These are phyloP conservation scores for Claviceps sp. DNA, from an alignment of 2,329 filamentous ascomycete species.

Conservation along the genomic window DNA sequence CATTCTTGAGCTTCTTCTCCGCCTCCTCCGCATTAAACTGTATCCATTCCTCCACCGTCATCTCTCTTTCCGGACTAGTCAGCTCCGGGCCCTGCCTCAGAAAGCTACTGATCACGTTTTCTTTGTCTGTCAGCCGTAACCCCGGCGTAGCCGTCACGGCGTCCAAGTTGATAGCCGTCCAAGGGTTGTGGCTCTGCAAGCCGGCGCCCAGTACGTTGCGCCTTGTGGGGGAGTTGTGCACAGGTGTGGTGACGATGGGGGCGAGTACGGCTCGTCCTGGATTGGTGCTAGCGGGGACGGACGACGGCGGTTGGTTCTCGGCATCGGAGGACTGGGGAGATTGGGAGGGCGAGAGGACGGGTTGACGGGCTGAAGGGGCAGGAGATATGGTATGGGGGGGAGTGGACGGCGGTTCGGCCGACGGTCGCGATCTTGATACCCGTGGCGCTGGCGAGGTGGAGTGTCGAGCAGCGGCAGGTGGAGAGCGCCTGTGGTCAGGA, in stretches of 20 bases:
- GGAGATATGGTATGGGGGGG: conserved; percentile 29
- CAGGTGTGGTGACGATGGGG: conserved; percentile 32
- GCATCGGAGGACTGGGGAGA: conserved; percentile 68
- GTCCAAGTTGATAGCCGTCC: conserved; percentile 68
- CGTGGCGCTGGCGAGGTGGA: background rate
- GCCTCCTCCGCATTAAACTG: conserved; percentile 65
- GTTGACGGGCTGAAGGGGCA: conserved; percentile 35
- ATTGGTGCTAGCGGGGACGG: conserved; percentile 35
- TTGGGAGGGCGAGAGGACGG: conserved; percentile 46
- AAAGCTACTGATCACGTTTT: conserved; percentile 36
- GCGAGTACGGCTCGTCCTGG: conserved; percentile 34
- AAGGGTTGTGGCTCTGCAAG: conserved; percentile 46
- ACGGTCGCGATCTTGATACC: conserved; percentile 4
- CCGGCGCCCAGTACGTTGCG: conserved; percentile 39
- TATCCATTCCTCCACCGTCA: conserved; percentile 94
- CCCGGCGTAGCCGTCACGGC: conserved; percentile 41
- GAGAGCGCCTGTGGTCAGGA: background rate
- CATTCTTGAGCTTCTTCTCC: conserved; percentile 62
- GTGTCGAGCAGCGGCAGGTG: background rate
- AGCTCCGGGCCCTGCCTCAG: conserved; percentile 47
- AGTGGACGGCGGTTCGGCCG: conserved; percentile 25
- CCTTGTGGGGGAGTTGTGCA: conserved; percentile 47
- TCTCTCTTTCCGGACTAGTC: conserved; percentile 64
- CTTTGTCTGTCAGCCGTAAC: conserved; percentile 32
- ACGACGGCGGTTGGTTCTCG: conserved; percentile 65